phyloP scores from a whole-genome alignment of 140 eudicot genomes.

The Bidens hawaiensis region DNA sequence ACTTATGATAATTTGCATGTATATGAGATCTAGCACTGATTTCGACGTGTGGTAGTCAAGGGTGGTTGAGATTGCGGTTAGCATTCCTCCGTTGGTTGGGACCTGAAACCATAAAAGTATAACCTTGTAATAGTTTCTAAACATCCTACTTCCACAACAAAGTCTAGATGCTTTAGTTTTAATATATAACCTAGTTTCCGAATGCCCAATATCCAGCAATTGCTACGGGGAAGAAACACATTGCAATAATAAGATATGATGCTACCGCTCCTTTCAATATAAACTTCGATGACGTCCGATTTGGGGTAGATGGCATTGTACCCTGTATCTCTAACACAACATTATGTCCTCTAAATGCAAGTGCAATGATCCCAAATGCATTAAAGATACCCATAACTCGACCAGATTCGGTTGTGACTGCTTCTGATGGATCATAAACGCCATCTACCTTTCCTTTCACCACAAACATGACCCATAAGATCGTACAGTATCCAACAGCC shows the following conservation, averaged over 20 bases:
- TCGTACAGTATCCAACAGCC: slow-evolving; percentile 43
- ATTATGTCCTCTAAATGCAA: slow-evolving; percentile 87
- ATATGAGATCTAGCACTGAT: no score
- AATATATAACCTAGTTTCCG: slow-evolving; percentile 52
- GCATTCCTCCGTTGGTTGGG: no score
- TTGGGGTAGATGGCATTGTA: slow-evolving; percentile 10
- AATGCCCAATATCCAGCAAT: slow-evolving; percentile 69
- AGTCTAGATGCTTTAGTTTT: background rate
- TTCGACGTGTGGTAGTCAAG: no score
- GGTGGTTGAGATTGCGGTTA: no score
- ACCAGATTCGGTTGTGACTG: background rate
- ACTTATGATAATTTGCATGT: no score
- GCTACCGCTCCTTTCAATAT: slow-evolving; percentile 53
- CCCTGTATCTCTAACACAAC: slow-evolving; percentile 88
- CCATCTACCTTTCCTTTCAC: slow-evolving; percentile 24
- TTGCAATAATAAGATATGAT: slow-evolving; percentile 39
- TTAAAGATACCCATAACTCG: slow-evolving; percentile 25
- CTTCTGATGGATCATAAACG: slow-evolving; percentile 14
- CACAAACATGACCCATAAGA: slow-evolving; percentile 46
- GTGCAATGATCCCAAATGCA: slow-evolving; percentile 55
- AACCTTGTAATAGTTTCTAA: no score
- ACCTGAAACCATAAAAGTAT: no score
- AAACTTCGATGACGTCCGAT: slow-evolving; percentile 26
- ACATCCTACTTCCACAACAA: no score
- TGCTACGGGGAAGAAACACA: slow-evolving; percentile 61